phyloP scores from a whole-genome alignment of 768 basidiomycete genomes.

The Tephrocybe rancida region DNA sequence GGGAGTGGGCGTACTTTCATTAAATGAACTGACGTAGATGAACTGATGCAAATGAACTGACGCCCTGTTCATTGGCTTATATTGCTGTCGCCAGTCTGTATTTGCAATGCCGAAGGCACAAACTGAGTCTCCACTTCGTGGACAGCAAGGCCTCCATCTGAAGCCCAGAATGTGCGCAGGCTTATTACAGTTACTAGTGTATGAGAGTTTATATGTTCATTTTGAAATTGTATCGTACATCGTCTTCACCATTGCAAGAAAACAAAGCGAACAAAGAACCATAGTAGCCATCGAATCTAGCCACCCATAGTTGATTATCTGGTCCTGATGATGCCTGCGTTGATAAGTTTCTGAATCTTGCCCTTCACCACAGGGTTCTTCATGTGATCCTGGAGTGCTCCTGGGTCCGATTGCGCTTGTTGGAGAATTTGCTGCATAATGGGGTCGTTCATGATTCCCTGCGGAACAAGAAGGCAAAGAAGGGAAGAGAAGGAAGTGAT shows the following conservation, averaged over 20 bases:
- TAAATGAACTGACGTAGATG: too few relatives aligned
- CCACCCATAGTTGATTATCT: constrained; percentile 41
- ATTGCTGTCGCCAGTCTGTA: too few relatives aligned
- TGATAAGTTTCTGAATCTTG: constrained; percentile 89
- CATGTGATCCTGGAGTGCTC: constrained; percentile 93
- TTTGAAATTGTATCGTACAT: constrained; percentile 17
- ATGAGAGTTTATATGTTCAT: background rate
- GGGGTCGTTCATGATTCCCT: constrained; percentile 88
- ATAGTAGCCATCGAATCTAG: background rate
- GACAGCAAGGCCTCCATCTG: too few relatives aligned
- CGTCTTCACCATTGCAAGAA: background rate
- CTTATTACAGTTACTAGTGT: background rate
- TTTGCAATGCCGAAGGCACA: too few relatives aligned
- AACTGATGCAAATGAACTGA: too few relatives aligned
- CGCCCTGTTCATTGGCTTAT: too few relatives aligned
- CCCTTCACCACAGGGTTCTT: constrained; percentile 81
- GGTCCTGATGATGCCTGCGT: constrained; percentile 92
- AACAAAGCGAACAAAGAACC: background rate
- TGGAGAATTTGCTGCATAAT: constrained; percentile 94
- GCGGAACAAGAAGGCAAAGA: background rate
- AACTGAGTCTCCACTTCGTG: too few relatives aligned
- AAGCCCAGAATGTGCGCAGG: background rate
- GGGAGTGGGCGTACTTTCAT: too few relatives aligned
- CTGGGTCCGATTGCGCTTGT: constrained; percentile 89
- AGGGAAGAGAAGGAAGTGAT: background rate